Evolutionary conservation across 2,329 filamentous ascomycete species (phyloP).

Genomic region (Talaromyces sp.): DNA sequence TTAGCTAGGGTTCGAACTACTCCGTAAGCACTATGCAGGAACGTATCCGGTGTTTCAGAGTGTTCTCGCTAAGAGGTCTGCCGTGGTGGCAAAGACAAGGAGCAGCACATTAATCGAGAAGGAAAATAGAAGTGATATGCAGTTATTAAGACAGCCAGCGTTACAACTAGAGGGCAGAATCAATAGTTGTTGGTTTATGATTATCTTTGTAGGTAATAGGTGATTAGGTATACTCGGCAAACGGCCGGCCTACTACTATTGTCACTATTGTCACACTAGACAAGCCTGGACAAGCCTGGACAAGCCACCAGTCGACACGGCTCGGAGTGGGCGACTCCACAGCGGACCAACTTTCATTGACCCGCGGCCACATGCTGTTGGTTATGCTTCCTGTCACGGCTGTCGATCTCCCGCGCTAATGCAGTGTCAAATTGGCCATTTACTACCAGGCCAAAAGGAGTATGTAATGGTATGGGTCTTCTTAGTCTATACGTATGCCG

Average conservation of each 20-base stretch:
- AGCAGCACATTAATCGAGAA: neutral
- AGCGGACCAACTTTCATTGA: neutral
- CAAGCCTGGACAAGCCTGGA: neutral
- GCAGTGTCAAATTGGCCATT: too few species aligned
- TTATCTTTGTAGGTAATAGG: neutral
- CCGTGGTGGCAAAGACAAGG: neutral
- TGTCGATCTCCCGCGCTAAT: too few species aligned
- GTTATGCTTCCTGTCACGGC: too few species aligned
- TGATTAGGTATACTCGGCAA: neutral
- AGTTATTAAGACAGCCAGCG: neutral
- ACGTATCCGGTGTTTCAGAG: neutral
- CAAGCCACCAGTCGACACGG: neutral
- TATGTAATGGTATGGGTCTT: too few species aligned
- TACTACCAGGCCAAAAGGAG: too few species aligned
- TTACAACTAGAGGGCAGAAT: neutral
- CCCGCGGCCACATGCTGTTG: too few species aligned
- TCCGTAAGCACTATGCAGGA: neutral
- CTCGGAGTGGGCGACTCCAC: neutral
- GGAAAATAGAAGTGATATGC: neutral
- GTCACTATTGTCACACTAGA: neutral
- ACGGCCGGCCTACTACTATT: neutral
- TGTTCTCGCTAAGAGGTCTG: neutral
- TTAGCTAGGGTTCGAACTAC: neutral
- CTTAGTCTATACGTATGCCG: too few species aligned
- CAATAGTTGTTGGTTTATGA: neutral